Base-by-base conservation (phyloP, 352 stramenopile species). In the Phytophthora agathidicida region DNA sequence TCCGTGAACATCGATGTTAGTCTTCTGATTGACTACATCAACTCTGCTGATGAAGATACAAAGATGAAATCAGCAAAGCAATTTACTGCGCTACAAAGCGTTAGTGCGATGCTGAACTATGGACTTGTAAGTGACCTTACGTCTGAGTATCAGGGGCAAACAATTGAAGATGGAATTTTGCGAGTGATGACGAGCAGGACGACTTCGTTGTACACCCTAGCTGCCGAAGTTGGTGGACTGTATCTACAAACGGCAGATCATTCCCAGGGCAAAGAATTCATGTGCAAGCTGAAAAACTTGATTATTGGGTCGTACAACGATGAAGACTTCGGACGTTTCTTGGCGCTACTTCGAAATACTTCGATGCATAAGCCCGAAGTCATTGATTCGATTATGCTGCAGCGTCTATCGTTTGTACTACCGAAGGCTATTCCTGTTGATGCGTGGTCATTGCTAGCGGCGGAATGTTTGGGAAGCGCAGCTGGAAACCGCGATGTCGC, bases 361-460 rank as follows among this genome's bases (percentile, higher is more conserved):
- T 86, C 76, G 16, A 53, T 89, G 16, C 76, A 94, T 46, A 45
- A 85, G 5, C 53, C 76, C 9, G 43, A 61, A 45, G 68, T 89
- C 13, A 62, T 94, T 7, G 79, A 91, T 36, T 71, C 69, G 3
- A 64, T 76, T n/a, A 92, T 91, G 83, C 64, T 94, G 10, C 71
- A 91, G 32, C 77, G 82, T 2, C 19, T 94, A 16, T 77, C 77
- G 3, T 91, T 86, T 17, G 73, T 92, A 8, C 51, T 94, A 0
- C 79, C 81, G 10, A 84, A 79, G 17, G 73, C 82, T 39, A 43
- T 88, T 32, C 49, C 60, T 4, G 70, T 91, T 13, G 80, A 91
- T 60, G 46, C 66, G 4, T 91, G 83, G 83, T 75, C 79, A 39
- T 59, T 80, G 22, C 56, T 77, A 32, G 79, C 78, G 6, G 65